Evolutionary conservation across 192 early-diverging fungal genomes (phyloP).

Genomic region (Coemansia sp.): DNA sequence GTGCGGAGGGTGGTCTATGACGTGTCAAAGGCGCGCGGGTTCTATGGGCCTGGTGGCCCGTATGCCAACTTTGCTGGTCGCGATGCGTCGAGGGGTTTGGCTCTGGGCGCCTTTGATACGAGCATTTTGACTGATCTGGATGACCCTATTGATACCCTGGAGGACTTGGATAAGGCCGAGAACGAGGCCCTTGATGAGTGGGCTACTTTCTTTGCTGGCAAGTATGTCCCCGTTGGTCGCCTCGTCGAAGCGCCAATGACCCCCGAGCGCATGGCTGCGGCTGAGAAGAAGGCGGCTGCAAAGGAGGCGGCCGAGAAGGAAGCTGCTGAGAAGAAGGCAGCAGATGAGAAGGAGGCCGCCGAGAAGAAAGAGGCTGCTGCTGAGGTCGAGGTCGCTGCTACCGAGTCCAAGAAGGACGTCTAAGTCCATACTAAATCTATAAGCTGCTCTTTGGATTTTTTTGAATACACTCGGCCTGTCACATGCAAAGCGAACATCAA

Average conservation of each 20-base stretch:
- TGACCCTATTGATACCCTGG: constrained; percentile 76
- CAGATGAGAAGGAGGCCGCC: background rate
- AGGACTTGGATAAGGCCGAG: constrained; percentile 74
- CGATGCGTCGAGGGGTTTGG: constrained; percentile 93
- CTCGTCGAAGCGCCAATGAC: constrained; percentile 51
- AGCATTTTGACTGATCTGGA: constrained; percentile 68
- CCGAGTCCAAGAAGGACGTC: constrained; percentile 8
- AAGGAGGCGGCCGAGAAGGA: constrained; percentile 1
- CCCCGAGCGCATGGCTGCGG: background rate
- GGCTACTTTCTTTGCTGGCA: constrained; percentile 73
- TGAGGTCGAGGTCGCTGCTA: background rate
- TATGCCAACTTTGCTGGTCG: constrained; percentile 95
- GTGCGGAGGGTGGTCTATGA: constrained; percentile 89
- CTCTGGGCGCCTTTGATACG: constrained; percentile 81
- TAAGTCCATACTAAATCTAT: background rate
- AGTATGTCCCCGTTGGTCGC: constrained; percentile 73
- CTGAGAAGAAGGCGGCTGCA: background rate
- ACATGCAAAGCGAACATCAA: background rate
- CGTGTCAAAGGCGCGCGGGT: constrained; percentile 74
- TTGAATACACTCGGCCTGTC: background rate
- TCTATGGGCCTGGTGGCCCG: constrained; percentile 91
- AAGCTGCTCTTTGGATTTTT: background rate
- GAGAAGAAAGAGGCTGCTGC: background rate
- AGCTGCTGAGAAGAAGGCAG: background rate
- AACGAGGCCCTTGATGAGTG: constrained; percentile 73